Evolutionary conservation across 163 green algal species (phyloP).

Genomic region (Scenedesmus sp.): DNA sequence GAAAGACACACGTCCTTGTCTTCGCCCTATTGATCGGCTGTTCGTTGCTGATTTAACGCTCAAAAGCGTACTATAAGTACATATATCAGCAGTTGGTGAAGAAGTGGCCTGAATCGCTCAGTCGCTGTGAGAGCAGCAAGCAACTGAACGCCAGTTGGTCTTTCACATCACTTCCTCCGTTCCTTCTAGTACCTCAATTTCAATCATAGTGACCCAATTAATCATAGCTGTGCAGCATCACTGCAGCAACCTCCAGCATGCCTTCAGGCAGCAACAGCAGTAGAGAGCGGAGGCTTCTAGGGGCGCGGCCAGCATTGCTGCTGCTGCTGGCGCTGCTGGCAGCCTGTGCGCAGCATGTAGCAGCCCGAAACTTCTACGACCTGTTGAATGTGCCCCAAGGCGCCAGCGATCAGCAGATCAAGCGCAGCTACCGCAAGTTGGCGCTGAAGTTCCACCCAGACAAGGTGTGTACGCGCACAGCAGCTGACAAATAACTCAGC

Average conservation of each 20-base stretch:
- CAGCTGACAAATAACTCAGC: background rate
- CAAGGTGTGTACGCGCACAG: constrained; percentile 62
- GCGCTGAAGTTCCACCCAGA: constrained; percentile 97
- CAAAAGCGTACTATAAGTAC: background rate
- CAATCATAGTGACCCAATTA: background rate
- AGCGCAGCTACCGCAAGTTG: constrained; percentile 97
- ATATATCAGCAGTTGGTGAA: background rate
- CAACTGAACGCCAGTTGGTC: constrained; percentile 11
- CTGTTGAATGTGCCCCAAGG: constrained; percentile 69
- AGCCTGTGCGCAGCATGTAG: background rate
- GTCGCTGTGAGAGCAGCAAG: background rate
- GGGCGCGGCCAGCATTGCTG: background rate
- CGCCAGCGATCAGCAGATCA: constrained; percentile 92
- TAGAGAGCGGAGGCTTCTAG: constrained; percentile 22
- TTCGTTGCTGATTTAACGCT: background rate
- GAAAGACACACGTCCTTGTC: background rate
- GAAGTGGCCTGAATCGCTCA: background rate
- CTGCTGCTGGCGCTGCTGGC: background rate
- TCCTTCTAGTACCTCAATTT: background rate
- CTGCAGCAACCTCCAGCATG: background rate
- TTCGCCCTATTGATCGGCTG: background rate
- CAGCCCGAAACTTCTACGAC: constrained; percentile 47
- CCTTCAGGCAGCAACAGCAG: background rate
- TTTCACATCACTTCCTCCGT: background rate
- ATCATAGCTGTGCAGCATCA: background rate